Evolutionary conservation across 257 asterid species (phyloP).

Genomic region (Linaria vulgaris): DNA sequence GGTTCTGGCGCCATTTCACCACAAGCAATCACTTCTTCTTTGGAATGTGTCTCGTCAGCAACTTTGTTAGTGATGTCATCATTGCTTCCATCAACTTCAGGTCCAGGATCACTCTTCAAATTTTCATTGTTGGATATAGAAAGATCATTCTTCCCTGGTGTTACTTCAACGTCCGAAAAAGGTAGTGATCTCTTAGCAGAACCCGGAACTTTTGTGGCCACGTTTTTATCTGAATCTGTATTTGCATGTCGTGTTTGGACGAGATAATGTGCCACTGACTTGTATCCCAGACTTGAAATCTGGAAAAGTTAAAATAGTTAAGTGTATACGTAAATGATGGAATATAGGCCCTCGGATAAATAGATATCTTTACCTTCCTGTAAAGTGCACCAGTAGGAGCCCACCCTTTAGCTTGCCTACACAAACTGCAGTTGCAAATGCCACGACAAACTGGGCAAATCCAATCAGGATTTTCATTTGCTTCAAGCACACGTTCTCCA

Average conservation of each 20-base stretch:
- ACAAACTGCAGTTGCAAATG: conserved; percentile 96
- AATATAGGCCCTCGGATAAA: background rate
- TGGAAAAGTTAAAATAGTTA: conserved; percentile 21
- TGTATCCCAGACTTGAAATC: conserved; percentile 74
- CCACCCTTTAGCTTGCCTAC: conserved; percentile 98
- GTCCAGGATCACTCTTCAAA: conserved; percentile 13
- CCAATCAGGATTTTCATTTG: conserved; percentile 80
- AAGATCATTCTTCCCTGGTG: conserved; percentile 31
- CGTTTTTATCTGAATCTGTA: conserved; percentile 34
- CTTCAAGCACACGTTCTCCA: conserved; percentile 94
- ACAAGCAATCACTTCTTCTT: conserved; percentile 15
- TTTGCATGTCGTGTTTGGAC: conserved; percentile 63
- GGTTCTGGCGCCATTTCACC: conserved; percentile 23
- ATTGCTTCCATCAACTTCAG: conserved; percentile 18
- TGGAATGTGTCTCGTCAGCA: background rate
- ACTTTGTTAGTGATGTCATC: background rate
- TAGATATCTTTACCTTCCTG: conserved; percentile 58
- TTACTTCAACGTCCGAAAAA: conserved; percentile 41
- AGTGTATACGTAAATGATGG: background rate
- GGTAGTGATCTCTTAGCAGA: conserved; percentile 82
- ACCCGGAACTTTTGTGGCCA: conserved; percentile 33
- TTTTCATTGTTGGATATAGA: conserved; percentile 15
- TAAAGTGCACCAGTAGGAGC: conserved; percentile 82
- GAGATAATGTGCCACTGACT: conserved; percentile 95
- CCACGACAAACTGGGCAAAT: conserved; percentile 92